Evolutionary conservation across 1,139 yeast species (phyloP), one percentile per base, ranked within the genome.

Genomic region (Meyerozyma elateridarum): DNA sequence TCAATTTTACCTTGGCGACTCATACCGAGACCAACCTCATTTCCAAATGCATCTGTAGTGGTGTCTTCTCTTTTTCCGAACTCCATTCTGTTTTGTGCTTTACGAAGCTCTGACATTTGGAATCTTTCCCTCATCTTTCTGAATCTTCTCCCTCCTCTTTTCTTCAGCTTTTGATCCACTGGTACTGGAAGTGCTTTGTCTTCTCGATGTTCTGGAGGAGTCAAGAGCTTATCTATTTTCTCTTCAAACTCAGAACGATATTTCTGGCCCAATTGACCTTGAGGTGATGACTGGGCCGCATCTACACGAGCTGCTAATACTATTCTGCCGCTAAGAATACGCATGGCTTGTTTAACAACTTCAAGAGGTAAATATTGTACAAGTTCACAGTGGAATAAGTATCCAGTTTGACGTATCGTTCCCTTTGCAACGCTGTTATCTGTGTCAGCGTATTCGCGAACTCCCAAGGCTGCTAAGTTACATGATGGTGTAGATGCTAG

Each of bases 221-320:
- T 77, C 19, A 78, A 68, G 21, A 87, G 57, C 48, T 85, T 85
- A 33, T 79, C 87, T 6, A 91, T 64, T 45, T 83, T 80, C 4
- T 62, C 61, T 8, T 62, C 52, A 4, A 91, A 70, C 36, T 89
- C 93, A 1, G 57, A 54, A 25, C 64, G 59, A 73, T 83, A 81
- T 37, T 66, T 63, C 3, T 31, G 28, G 0, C 97, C 97, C 29
- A 70, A 49, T 0, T 60, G 45, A 2, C 85, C 87, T 36, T 73
- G 71, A 0, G 70, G 56, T 28, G 56, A 56, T 1, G 73, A 58
- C 30, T 58, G 55, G 5, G 69, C 49, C 18, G 68, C 52, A 51
- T 91, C 99, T 4, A 89, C 69, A 38, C 98, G 66, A 0, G 97
- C 89, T 0, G 96, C 94, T 8, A 93, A 59, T 0, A 85, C 71